Conservation (phyloP, 139 green algal genomes). For the Picochlorum sp. region DNA sequence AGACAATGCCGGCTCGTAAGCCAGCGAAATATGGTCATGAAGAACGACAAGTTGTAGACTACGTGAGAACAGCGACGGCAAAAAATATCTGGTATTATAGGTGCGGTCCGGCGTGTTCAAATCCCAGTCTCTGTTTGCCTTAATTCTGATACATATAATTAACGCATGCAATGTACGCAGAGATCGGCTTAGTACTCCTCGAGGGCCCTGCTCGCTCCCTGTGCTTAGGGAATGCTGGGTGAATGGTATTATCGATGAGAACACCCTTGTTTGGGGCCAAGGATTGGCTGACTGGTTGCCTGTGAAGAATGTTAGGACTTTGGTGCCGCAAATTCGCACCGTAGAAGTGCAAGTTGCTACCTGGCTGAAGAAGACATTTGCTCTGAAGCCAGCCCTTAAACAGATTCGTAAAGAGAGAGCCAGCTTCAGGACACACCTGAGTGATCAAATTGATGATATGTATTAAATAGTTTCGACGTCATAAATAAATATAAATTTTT, state of each 20-base stretch:
- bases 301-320: constrained; percentile 70
- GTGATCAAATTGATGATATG: constrained; percentile 35
- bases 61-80: constrained; percentile 57
- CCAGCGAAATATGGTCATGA: constrained; percentile 18
- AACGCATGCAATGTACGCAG: no score
- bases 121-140: no score
- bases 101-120: constrained; percentile 6
- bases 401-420: constrained; percentile 11
- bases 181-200: constrained; percentile 50
- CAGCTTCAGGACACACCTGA: constrained; percentile 7
- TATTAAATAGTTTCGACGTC: constrained; percentile 9
- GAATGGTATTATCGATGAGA: constrained; percentile 78
- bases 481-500: constrained; percentile 1
- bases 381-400: constrained; percentile 35
- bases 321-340: constrained; percentile 78
- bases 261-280: constrained; percentile 89
- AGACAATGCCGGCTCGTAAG: background rate
- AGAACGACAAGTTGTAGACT: constrained; percentile 58
- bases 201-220: constrained; percentile 75
- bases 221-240: constrained; percentile 67
- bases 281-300: constrained; percentile 81
- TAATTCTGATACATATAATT: no score
- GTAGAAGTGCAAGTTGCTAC: constrained; percentile 58
- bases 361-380: constrained; percentile 48
- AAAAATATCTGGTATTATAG: constrained; percentile 87